Percentiles rank a stretch among this genome's conserved stretches.
These are phyloP conservation scores for Malus hybrid DNA, from an alignment of 331 rosid genomes.

Conservation along the genomic window DNA sequence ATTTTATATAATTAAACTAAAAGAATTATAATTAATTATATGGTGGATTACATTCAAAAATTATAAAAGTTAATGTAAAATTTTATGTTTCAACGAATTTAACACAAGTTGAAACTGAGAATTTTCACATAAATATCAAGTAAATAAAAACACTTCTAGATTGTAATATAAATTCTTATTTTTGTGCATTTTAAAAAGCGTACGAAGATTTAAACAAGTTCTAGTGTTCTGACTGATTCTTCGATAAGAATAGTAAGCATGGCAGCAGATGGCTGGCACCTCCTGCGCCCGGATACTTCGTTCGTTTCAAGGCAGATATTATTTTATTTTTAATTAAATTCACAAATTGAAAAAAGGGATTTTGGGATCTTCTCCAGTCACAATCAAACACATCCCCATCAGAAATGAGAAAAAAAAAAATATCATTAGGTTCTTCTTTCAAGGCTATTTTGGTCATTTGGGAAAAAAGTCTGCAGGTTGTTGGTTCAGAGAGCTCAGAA, in stretches of 20 bases:
- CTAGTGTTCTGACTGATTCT: slow-evolving; percentile 43
- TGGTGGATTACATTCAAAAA: too few relatives aligned
- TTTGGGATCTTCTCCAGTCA: slow-evolving; percentile 12
- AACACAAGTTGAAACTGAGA: too few relatives aligned
- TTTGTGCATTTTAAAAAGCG: neutral
- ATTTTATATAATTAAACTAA: too few relatives aligned
- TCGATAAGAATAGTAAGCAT: slow-evolving; percentile 25
- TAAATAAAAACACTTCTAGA: too few relatives aligned
- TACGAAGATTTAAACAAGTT: slow-evolving; percentile 1
- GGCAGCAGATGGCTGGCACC: neutral
- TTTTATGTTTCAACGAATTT: too few relatives aligned
- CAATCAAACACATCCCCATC: neutral
- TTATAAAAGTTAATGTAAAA: too few relatives aligned
- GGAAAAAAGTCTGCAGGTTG: neutral
- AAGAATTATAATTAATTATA: too few relatives aligned
- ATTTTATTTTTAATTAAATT: neutral
- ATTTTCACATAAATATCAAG: too few relatives aligned
- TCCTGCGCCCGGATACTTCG: slow-evolving; percentile 27
- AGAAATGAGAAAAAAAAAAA: too few relatives aligned
- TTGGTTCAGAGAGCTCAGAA: slow-evolving; percentile 13
- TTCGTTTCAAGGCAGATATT: slow-evolving; percentile 34
- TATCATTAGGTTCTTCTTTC: neutral
- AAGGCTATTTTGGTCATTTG: slow-evolving; percentile 22
- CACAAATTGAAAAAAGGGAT: slow-evolving; percentile 8
- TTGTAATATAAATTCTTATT: too few relatives aligned